phyloP scores from a whole-genome alignment of 176 grass and related monocot genomes.

The Guadua angustifolia region DNA sequence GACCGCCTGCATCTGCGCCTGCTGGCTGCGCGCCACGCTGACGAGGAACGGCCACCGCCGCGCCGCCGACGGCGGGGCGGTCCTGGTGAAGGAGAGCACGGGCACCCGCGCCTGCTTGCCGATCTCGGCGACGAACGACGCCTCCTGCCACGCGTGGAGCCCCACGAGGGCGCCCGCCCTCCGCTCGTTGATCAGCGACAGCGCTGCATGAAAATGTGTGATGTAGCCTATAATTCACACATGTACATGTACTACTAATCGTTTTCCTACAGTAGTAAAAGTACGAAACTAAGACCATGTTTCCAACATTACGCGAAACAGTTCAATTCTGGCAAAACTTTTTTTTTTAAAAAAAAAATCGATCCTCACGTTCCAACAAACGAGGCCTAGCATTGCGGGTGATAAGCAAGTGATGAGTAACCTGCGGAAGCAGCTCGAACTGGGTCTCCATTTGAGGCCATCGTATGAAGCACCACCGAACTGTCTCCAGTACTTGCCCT shows the following conservation, averaged over 20 bases:
- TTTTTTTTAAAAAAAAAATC: too few relatives aligned
- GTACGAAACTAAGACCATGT: too few relatives aligned
- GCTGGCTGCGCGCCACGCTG: not conserved
- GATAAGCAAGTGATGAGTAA: not conserved
- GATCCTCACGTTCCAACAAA: too few relatives aligned
- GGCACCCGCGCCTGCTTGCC: not conserved
- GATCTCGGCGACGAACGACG: conserved; percentile 10
- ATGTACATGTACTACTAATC: too few relatives aligned
- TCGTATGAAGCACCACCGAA: not conserved
- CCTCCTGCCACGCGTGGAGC: not conserved
- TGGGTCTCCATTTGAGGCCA: not conserved
- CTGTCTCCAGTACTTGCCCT: not conserved
- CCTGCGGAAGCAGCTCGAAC: conserved; percentile 22
- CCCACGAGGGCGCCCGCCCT: not conserved
- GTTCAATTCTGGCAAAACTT: too few relatives aligned
- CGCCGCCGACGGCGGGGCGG: not conserved
- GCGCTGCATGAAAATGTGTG: not conserved
- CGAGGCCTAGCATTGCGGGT: too few relatives aligned
- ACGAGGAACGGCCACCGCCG: not conserved
- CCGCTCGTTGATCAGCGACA: conserved; percentile 23
- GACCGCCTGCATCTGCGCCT: not conserved
- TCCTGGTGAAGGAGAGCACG: not conserved
- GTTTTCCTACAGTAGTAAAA: too few relatives aligned
- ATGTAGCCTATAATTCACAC: too few relatives aligned
- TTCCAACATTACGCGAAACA: too few relatives aligned